Conservation (phyloP, 441 rosid genomes). For the Arabidopsis lyrata region DNA sequence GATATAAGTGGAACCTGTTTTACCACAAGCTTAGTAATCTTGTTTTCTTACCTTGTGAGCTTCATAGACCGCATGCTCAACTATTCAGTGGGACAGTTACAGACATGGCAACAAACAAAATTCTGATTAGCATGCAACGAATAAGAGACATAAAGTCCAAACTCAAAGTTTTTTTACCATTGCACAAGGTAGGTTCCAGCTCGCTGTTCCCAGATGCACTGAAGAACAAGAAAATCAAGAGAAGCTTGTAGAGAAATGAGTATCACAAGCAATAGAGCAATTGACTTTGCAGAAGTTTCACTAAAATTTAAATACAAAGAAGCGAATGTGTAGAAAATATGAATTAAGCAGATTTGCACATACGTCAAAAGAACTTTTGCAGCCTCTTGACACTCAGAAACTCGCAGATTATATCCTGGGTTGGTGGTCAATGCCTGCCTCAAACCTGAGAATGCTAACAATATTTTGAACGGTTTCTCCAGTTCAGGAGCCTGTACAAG, state of each 20-base stretch:
- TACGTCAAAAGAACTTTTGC: constrained; percentile 82
- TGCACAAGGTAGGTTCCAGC: constrained; percentile 66
- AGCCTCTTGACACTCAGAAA: constrained; percentile 92
- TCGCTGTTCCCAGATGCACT: constrained; percentile 78
- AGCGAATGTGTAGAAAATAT: constrained; percentile 11
- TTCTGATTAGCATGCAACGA: constrained; percentile 28
- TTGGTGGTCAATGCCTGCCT: constrained; percentile 81
- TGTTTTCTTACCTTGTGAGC: constrained; percentile 69
- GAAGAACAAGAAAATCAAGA: constrained; percentile 35
- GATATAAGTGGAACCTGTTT: constrained; percentile 12
- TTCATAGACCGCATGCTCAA: constrained; percentile 70
- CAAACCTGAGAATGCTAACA: constrained; percentile 94
- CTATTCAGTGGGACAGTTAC: constrained; percentile 50
- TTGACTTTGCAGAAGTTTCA: constrained; percentile 17
- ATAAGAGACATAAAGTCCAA: constrained; percentile 26
- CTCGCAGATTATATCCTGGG: constrained; percentile 94
- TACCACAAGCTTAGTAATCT: constrained; percentile 6
- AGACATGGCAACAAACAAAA: constrained; percentile 17
- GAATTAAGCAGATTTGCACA: constrained; percentile 39
- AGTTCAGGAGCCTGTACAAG: constrained; percentile 59
- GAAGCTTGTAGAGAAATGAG: constrained; percentile 8
- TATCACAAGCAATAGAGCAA: constrained; percentile 13
- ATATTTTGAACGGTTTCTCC: constrained; percentile 70
- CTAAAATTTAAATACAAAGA: not conserved
- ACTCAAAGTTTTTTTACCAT: constrained; percentile 58